Percentiles rank a stretch among this genome's conserved stretches.
Evolutionary conservation across 192 early-diverging fungal genomes (phyloP).

Genomic region (Linnemannia zychae): DNA sequence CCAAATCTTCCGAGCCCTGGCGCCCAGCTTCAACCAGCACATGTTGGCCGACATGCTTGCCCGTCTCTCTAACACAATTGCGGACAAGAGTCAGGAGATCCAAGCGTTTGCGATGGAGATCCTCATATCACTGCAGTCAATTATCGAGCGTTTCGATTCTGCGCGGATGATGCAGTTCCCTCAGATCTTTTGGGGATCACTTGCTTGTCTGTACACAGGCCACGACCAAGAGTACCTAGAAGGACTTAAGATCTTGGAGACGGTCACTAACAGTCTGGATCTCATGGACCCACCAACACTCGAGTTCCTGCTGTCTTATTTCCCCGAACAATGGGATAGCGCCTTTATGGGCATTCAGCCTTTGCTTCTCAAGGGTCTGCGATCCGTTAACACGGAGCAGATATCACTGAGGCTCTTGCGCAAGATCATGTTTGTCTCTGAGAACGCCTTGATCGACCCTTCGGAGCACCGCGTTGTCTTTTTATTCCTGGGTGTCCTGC

Average conservation of each 20-base stretch:
- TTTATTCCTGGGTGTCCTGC: conserved; percentile 76
- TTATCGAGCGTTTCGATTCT: conserved; percentile 69
- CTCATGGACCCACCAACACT: conserved; percentile 60
- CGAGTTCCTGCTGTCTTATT: conserved; percentile 67
- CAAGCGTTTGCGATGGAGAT: conserved; percentile 88
- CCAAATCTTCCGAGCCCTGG: conserved; percentile 82
- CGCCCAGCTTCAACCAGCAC: conserved; percentile 76
- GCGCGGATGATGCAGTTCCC: conserved; percentile 75
- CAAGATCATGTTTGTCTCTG: conserved; percentile 65
- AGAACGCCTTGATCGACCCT: conserved; percentile 74
- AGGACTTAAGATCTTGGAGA: conserved; percentile 74
- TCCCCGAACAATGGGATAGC: conserved; percentile 83
- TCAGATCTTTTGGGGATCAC: conserved; percentile 85
- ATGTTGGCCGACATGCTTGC: conserved; percentile 85
- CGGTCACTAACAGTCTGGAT: conserved; percentile 72
- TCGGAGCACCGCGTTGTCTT: conserved; percentile 69
- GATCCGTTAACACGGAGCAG: conserved; percentile 67
- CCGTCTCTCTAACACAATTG: conserved; percentile 81
- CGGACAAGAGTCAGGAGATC: conserved; percentile 80
- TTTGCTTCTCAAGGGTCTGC: conserved; percentile 79
- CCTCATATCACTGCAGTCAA: conserved; percentile 73
- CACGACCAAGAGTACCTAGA: conserved; percentile 85
- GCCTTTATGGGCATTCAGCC: conserved; percentile 83
- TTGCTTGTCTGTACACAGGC: conserved; percentile 79
- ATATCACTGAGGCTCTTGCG: conserved; percentile 71